phyloP scores from a whole-genome alignment of 345 rosid genomes.

The Aegle marmelos region DNA sequence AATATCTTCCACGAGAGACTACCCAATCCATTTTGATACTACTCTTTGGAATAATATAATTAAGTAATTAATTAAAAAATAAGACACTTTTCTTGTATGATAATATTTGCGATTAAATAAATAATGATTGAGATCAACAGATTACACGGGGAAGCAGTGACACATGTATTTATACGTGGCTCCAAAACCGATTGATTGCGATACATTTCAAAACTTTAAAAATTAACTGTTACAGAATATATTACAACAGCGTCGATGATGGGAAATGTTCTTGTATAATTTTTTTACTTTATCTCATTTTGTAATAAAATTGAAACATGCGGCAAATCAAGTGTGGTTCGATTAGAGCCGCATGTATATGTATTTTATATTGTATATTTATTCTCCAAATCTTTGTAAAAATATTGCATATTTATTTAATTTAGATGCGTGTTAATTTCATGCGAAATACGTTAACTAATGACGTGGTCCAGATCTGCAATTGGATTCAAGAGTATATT shows the following conservation, averaged over 20 bases:
- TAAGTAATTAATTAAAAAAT: background rate
- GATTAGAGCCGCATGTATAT: background rate
- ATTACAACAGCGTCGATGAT: background rate
- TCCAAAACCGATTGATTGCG: conserved; percentile 17
- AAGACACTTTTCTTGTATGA: conserved; percentile 17
- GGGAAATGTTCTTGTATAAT: background rate
- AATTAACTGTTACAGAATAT: background rate
- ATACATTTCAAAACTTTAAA: background rate
- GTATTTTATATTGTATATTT: too few relatives aligned
- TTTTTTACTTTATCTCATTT: background rate
- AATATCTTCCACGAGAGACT: conserved; percentile 4
- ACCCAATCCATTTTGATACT: conserved; percentile 6
- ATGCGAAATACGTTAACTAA: background rate
- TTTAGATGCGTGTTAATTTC: background rate
- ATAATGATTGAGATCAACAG: conserved; percentile 13
- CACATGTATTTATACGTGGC: background rate
- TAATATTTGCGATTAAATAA: conserved; percentile 16
- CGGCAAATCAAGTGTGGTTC: background rate
- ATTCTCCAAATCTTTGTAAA: background rate
- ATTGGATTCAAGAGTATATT: background rate
- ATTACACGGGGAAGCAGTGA: background rate
- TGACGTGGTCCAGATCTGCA: background rate
- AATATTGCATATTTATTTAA: background rate
- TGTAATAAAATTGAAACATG: background rate
- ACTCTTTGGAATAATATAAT: background rate